phyloP scores from a whole-genome alignment of 768 basidiomycete species.

The Clavaria fumosa region DNA sequence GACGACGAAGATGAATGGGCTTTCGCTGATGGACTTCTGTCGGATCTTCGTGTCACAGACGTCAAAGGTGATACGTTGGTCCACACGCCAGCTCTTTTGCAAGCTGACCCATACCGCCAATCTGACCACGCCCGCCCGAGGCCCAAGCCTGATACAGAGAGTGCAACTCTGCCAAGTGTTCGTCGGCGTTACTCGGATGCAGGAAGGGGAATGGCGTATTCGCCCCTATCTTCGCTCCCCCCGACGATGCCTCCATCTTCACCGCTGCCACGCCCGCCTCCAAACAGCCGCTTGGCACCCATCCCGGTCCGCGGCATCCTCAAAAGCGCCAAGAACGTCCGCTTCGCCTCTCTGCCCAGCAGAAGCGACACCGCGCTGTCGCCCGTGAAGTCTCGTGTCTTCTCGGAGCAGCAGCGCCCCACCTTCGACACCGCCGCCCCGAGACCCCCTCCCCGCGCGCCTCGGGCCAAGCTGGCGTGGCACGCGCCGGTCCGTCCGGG shows the following conservation, averaged over 20 bases:
- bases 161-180: not conserved
- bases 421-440: conserved; percentile 4
- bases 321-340: conserved; percentile 27
- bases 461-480: no score
- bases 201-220: no score
- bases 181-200: no score
- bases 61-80: not conserved
- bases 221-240: conserved; percentile 6
- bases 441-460: conserved; percentile 1
- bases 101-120: not conserved
- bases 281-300: conserved; percentile 10
- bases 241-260: conserved; percentile 13
- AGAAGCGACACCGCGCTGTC: no score
- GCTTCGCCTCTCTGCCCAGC: conserved; percentile 24
- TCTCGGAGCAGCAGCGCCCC: no score
- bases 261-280: conserved; percentile 10
- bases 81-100: not conserved
- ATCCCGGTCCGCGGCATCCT: conserved; percentile 20
- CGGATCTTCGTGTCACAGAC: not conserved
- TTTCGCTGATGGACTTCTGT: conserved; percentile 16
- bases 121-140: no score
- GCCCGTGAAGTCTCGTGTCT: not conserved
- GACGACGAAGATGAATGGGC: conserved; percentile 16
- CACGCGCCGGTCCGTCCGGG: no score
- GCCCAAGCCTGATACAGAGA: conserved; percentile 2